Evolutionary conservation across 2,329 filamentous ascomycete genomes (phyloP).

Genomic region (Westerdykella aurantiaca): DNA sequence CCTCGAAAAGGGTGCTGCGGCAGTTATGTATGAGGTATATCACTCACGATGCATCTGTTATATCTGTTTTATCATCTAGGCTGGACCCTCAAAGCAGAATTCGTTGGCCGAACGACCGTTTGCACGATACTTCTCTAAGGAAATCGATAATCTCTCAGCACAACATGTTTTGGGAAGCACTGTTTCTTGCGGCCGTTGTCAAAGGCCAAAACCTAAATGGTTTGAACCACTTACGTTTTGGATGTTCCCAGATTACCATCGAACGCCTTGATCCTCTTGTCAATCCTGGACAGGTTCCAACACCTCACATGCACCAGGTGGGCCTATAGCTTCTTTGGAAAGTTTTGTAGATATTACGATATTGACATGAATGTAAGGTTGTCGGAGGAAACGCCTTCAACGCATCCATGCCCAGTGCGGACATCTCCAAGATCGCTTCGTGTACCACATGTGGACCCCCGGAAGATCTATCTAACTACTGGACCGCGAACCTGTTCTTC

Average conservation of each 20-base stretch:
- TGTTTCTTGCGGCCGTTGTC: constrained; percentile 1
- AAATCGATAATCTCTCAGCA: too few relatives aligned
- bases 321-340: too few relatives aligned
- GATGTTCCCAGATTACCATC: constrained; percentile 10
- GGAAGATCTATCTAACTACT: constrained; percentile 21
- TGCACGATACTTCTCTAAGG: too few relatives aligned
- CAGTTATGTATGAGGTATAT: too few relatives aligned
- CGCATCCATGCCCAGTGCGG: constrained; percentile 7
- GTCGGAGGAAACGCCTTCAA: constrained; percentile 17
- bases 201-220: constrained; percentile 2
- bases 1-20: too few relatives aligned
- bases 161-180: not conserved
- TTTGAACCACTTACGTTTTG: constrained; percentile 9
- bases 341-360: not conserved
- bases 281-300: constrained; percentile 20
- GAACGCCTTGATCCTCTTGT: constrained; percentile 16
- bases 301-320: constrained; percentile 8
- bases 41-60: too few relatives aligned
- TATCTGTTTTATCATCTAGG: too few relatives aligned
- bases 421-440: constrained; percentile 9
- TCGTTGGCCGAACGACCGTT: too few relatives aligned
- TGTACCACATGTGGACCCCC: constrained; percentile 12
- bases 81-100: too few relatives aligned
- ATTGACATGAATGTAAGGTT: constrained; percentile 5
- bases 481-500: constrained; percentile 25